Evolutionary conservation across 164 flowering plant species (phyloP), one percentile per base, ranked within the genome.

Genomic region (Hamamelis virginiana): DNA sequence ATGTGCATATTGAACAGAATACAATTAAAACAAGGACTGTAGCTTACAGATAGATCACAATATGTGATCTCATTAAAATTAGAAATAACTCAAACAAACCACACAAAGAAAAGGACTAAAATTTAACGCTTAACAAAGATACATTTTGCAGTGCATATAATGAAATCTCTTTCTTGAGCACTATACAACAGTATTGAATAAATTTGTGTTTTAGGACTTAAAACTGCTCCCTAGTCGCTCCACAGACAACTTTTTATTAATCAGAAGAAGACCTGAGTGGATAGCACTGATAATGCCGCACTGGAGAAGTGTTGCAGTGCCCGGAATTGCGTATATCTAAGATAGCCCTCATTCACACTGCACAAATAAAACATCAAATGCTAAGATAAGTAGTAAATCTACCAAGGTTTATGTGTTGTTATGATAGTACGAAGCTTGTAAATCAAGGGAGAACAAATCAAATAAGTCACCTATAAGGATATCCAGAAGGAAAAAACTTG

Each of bases 261-360:
- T 9, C 1, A 45, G 67, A 73, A 81, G 76, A 76, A 74, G 76
- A 95, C 99, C 99, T 95, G 99, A 75, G 96, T 92, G 44, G 99
- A 92, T 58, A 95, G 81, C 23, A 92, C 99, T 46, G 97, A 95
- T 62, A 95, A 80, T 65, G 96, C 87, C 15, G 98, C 98, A 83
- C 98, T 95, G 19, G 93, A 75, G 63, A 85, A 76, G 77, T 95
- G 99, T 66, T 95, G 99, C 68, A 95, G 72, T 0, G 97, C 97
- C 51, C 99, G 84, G 74, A 95, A 95, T 60, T 95, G 92, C 51
- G 94, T 86, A 80, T 92, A 95, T 74, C 91, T 84, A 26, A 92
- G 85, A 77, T 95, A 92, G 1, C 98, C 98, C 69, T 95, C 99
- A 75, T 85, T 83, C 65, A 95, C 99, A 85, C 99, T 95, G 83